phyloP scores from a whole-genome alignment of 2,329 filamentous ascomycete genomes.

The Anisogramma anomala region DNA sequence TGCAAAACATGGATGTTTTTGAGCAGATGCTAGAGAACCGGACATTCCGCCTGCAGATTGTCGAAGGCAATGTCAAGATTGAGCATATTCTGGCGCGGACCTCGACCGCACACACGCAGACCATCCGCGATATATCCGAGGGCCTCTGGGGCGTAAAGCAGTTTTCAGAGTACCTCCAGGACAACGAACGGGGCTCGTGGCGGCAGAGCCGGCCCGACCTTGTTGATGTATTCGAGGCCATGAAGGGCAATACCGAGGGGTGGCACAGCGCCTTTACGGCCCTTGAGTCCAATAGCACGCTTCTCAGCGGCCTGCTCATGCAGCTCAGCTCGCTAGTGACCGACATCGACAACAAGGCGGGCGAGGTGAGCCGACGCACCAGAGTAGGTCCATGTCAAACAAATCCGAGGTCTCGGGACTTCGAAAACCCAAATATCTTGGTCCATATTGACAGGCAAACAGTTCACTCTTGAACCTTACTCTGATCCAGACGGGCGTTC shows the following conservation, averaged over 20 bases:
- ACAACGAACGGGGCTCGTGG: constrained; percentile 50
- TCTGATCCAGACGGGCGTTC: constrained; percentile 9
- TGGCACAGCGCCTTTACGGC: constrained; percentile 75
- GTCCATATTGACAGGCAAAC: constrained; percentile 8
- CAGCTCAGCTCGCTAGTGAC: constrained; percentile 66
- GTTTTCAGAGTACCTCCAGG: constrained; percentile 62
- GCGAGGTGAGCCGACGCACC: constrained; percentile 67
- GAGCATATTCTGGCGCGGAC: constrained; percentile 81
- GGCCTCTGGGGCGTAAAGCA: constrained; percentile 66
- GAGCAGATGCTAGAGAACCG: constrained; percentile 80
- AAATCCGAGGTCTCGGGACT: constrained; percentile 7
- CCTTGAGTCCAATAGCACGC: constrained; percentile 60
- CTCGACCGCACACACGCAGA: constrained; percentile 61
- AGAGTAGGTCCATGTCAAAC: constrained; percentile 41
- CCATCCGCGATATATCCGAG: constrained; percentile 66
- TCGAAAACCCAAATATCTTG: neutral
- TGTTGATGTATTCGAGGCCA: constrained; percentile 69
- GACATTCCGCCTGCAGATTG: constrained; percentile 67
- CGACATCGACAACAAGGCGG: constrained; percentile 78
- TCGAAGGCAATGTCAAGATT: constrained; percentile 81
- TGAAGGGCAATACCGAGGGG: constrained; percentile 85
- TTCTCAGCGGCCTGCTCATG: constrained; percentile 56
- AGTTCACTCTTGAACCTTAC: constrained; percentile 13
- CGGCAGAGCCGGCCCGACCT: constrained; percentile 51
- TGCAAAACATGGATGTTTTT: constrained; percentile 73